Evolutionary conservation across 73 alveolate species (phyloP).

Genomic region (Blepharisma stoltei): DNA sequence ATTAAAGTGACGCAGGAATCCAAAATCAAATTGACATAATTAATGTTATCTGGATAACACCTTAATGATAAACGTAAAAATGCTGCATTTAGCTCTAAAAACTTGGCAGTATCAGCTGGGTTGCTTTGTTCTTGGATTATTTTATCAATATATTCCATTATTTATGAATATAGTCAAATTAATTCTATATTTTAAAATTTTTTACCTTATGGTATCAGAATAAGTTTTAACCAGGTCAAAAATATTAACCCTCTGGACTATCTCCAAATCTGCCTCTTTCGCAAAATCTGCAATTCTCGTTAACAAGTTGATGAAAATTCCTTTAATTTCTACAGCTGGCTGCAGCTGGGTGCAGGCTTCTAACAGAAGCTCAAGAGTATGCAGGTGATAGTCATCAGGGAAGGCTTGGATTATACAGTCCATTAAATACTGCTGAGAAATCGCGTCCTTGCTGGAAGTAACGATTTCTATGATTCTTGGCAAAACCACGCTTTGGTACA

Average conservation of each 20-base stretch:
- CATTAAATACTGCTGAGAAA: constrained; percentile 92
- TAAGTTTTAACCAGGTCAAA: constrained; percentile 10
- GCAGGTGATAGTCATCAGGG: constrained; percentile 95
- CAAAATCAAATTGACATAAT: constrained; percentile 70
- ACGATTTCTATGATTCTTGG: constrained; percentile 93
- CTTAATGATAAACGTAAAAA: constrained; percentile 86
- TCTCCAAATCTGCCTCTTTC: constrained; percentile 34
- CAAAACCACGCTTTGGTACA: constrained; percentile 71
- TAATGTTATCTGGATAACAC: constrained; percentile 79
- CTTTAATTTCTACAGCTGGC: constrained; percentile 87
- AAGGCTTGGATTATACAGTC: constrained; percentile 94
- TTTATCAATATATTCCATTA: constrained; percentile 15
- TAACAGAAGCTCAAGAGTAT: constrained; percentile 77
- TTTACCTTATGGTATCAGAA: too few species aligned
- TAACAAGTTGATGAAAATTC: constrained; percentile 83
- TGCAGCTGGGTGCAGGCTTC: constrained; percentile 77
- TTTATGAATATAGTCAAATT: too few species aligned
- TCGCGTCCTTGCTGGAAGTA: constrained; percentile 81
- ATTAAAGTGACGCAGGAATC: constrained; percentile 64
- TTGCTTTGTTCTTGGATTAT: constrained; percentile 16
- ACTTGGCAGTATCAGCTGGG: constrained; percentile 35
- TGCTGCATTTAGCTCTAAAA: constrained; percentile 84
- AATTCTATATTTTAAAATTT: too few species aligned
- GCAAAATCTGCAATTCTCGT: constrained; percentile 92
- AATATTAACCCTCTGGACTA: not conserved